Base-by-base conservation (phyloP, 805 yeast genomes). In the Kuraishia cidri region DNA sequence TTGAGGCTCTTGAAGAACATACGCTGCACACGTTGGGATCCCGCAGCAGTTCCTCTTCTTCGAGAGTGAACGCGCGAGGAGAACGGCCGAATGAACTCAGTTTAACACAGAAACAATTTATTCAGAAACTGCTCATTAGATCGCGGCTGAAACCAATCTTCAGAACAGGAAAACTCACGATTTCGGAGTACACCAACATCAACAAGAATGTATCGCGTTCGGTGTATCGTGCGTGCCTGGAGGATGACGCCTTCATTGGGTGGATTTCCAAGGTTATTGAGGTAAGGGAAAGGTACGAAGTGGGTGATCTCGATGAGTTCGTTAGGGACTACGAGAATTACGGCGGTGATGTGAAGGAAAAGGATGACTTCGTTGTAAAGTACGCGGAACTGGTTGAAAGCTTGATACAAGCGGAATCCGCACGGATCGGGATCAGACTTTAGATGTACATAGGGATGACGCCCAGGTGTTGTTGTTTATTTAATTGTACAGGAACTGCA, bases 181-280 rank as follows among this genome's bases (percentile, higher is more conserved):
- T 47, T 8, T 34, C 36, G 1, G 27, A 40, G 16, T 84, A 77
- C 47, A 79, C 85, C 3, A 51, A 50, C 11, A 64, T 82, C 34
- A 83, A 83, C 53, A 72, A 71, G 54, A 56, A 55, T 3, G 75
- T 81, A 5, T 79, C 88, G 10, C 62, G 84, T 33, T 56, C 58
- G 27, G 50, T 81, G 13, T 83, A 84, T 48, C 54, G 54, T 13
- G 25, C 40, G 10, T 35, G 54, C 1, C 17, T 33, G 3, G 23
- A 28, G 7, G 39, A 44, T 20, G 20, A 34, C 7, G 36, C 36
- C 20, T 41, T 44, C 15, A 34, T 47, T 11, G 34, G 37, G 13
- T 48, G 52, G 44, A 29, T 56, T 14, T 50, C 48, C 29, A 41
- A 43, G 24, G 15, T 54, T 8, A 32, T 50, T 4, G 63, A 57